These are phyloP conservation scores for Calonectria henricotiae DNA, from an alignment of 2,329 filamentous ascomycete genomes.

Conservation along the genomic window DNA sequence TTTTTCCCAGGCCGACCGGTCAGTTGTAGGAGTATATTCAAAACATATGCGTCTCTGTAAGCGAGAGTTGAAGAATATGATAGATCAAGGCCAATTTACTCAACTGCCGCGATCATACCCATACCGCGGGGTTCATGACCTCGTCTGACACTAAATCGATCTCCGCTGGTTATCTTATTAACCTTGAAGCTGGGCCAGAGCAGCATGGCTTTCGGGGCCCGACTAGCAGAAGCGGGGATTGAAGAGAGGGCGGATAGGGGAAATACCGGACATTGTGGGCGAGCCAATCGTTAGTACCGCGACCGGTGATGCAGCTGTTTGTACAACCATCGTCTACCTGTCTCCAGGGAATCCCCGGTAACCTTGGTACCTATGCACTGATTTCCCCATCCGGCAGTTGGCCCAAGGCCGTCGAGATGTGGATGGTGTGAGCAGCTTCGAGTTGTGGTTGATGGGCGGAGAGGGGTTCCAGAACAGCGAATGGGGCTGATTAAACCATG, in stretches of 20 bases:
- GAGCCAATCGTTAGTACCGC: not conserved
- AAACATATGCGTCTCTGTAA: not conserved
- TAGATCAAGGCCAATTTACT: not conserved
- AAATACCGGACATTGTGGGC: not conserved
- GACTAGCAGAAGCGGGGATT: not conserved
- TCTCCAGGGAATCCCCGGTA: constrained; percentile 2
- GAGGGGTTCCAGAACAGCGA: not conserved
- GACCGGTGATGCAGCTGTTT: constrained; percentile 11
- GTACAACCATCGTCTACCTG: constrained; percentile 1
- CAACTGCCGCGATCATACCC: not conserved
- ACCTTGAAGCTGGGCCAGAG: constrained; percentile 12
- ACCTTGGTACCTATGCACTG: constrained; percentile 10
- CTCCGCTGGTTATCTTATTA: not conserved
- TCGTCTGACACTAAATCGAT: constrained; percentile 12
- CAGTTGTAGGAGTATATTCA: not conserved
- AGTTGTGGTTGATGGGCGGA: not conserved
- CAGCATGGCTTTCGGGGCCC: not conserved
- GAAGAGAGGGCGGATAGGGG: not conserved
- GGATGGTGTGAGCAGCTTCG: not conserved
- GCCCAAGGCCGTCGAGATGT: not conserved
- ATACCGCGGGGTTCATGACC: constrained; percentile 1
- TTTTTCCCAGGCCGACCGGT: not conserved
- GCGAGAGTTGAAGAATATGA: not conserved
- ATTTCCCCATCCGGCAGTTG: constrained; percentile 16
- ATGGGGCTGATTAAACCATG: not conserved